Evolutionary conservation across 2,329 filamentous ascomycete genomes (phyloP), one percentile per base, ranked within the genome.

Genomic region (Aspergillus bombycis): DNA sequence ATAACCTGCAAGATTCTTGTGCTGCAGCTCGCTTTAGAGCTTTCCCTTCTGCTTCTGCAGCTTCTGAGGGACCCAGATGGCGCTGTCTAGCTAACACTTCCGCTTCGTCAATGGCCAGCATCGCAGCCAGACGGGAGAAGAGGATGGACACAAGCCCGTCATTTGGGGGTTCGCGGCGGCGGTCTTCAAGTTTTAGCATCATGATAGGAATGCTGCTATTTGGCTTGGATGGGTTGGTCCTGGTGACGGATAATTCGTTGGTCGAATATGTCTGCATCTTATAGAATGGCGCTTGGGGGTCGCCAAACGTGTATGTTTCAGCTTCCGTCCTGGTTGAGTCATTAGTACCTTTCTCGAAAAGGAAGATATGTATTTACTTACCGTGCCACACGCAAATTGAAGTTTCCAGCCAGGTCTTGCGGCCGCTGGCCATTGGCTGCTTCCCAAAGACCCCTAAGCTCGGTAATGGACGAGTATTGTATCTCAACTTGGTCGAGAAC

Each of bases 41-140:
- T 41, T 81, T 76, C 8, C 69, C 74, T 67, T 83, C 79, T 4
- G 81, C 73, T 26, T 81, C 77, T 36, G 77, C 72, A 19, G 79
- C 76, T 26, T 82, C 76, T 5, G 76, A 71, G 16, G 78, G 76
- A 3, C 77, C 69, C 9, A 84, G 73, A 12, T 73, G 67, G 60
- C 82, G 77, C 55, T 78, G 67, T 46, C 76, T 75, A 26, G 78
- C 75, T 34, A 82, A 66, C 16, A 78, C 76, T 14, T 72, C 72
- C 14, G 80, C 78, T 58, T 83, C 78, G 46, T 83, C 81, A 34
- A 83, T 79, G 9, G 82, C 82, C 23, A 83, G 72, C 70, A 84
- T 80, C 53, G 80, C 81, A 16, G 82, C 82, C 21, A 83, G 70
- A 56, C 80, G 79, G n/a, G 82, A 81, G 65, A 83, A 83, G 50